phyloP scores from a whole-genome alignment of 805 yeast species.

The Priceomyces medius region DNA sequence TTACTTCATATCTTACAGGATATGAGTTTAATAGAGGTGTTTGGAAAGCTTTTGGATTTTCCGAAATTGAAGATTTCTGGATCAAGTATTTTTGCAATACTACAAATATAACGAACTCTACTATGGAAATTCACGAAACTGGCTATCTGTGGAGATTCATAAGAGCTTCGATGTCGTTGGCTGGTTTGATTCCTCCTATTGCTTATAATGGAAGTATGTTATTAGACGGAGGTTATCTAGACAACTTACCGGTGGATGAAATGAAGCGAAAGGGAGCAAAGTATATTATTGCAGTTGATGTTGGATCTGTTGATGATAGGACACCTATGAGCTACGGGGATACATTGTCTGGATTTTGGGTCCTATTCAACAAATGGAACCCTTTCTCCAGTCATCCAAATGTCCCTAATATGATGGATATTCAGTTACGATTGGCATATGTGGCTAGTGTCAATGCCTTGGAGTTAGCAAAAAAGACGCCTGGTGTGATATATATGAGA shows the following conservation, averaged over 20 bases:
- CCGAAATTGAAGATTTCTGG: conserved; percentile 96
- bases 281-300: conserved; percentile 88
- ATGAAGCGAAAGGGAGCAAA: conserved; percentile 90
- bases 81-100: conserved; percentile 84
- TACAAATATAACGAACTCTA: conserved; percentile 90
- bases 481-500: conserved; percentile 82
- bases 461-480: conserved; percentile 78
- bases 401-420: conserved; percentile 92
- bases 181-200: conserved; percentile 87
- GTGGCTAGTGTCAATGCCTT: conserved; percentile 94
- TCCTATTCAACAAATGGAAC: conserved; percentile 78
- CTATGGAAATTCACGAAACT: conserved; percentile 89
- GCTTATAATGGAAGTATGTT: conserved; percentile 90
- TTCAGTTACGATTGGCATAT: conserved; percentile 88
- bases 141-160: conserved; percentile 97
- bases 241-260: conserved; percentile 87
- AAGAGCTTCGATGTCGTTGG: conserved; percentile 94
- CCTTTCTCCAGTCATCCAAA: conserved; percentile 86
- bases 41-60: conserved; percentile 94
- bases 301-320: conserved; percentile 90
- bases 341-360: conserved; percentile 91
- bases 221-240: conserved; percentile 94
- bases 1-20: conserved; percentile 93
- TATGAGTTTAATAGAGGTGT: conserved; percentile 95
- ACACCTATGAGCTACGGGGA: conserved; percentile 92